Conservation (phyloP, 2,329 filamentous ascomycete species). For the Dothideomycetes sp. region DNA sequence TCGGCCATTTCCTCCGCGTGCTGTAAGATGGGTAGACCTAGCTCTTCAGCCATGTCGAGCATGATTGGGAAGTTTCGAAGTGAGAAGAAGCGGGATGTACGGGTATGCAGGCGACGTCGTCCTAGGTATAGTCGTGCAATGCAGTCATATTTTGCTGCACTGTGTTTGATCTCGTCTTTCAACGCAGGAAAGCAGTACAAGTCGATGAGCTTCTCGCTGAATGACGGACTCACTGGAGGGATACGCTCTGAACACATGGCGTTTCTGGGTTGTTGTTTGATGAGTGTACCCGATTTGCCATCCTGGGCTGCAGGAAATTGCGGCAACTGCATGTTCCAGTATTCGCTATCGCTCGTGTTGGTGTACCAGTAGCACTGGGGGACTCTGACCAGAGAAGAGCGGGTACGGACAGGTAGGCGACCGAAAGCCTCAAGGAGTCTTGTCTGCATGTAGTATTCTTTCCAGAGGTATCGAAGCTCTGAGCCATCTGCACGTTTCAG, state of each 20-base stretch:
- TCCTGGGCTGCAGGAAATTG: no score
- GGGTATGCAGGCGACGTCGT: slow-evolving; percentile 14
- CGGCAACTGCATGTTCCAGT: background rate
- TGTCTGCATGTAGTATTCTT: slow-evolving; percentile 8
- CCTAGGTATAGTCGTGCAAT: slow-evolving; percentile 41
- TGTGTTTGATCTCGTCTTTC: slow-evolving; percentile 5
- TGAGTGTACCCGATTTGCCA: no score
- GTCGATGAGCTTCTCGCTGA: slow-evolving; percentile 10
- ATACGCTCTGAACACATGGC: slow-evolving; percentile 9
- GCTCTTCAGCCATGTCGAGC: slow-evolving; percentile 37
- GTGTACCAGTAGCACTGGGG: slow-evolving; percentile 1
- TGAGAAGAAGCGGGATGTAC: slow-evolving; percentile 22
- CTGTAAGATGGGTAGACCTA: slow-evolving; percentile 22
- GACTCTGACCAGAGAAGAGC: background rate
- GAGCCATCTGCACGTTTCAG: slow-evolving; percentile 9
- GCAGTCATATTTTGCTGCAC: slow-evolving; percentile 23
- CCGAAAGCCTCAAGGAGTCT: background rate
- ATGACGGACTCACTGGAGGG: background rate
- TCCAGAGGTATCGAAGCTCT: slow-evolving; percentile 3
- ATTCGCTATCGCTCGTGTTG: background rate
- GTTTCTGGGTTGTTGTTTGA: slow-evolving; percentile 1
- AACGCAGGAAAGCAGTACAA: slow-evolving; percentile 2
- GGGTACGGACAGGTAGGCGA: background rate
- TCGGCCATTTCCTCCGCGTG: slow-evolving; percentile 39
- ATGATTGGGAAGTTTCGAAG: slow-evolving; percentile 41